phyloP scores from a whole-genome alignment of 2,329 filamentous ascomycete species.

The Pleoardoris graminearum region DNA sequence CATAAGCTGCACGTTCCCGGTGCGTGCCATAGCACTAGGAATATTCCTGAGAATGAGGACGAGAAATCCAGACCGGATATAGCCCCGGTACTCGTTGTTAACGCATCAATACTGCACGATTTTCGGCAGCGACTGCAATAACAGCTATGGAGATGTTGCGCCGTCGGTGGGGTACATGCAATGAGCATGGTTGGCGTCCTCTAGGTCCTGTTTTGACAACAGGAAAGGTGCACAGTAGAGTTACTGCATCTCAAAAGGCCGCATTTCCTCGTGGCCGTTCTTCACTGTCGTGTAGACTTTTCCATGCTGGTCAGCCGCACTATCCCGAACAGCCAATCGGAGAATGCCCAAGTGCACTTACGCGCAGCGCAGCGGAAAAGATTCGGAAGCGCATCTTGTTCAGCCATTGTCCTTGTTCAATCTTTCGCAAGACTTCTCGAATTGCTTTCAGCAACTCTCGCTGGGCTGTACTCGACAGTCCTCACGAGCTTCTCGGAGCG shows the following conservation, averaged over 20 bases:
- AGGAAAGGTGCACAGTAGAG: no score
- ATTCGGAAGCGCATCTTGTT: constrained; percentile 6
- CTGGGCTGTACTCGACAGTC: neutral
- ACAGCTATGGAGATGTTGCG: neutral
- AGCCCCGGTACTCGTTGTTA: neutral
- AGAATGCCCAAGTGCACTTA: neutral
- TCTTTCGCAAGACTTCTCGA: neutral
- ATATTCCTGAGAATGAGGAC: neutral
- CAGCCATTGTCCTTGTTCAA: neutral
- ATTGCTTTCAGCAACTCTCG: neutral
- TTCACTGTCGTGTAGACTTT: neutral
- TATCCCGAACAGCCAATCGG: constrained; percentile 1
- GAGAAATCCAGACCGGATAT: neutral
- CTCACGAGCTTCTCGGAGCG: constrained; percentile 1
- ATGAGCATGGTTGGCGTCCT: neutral
- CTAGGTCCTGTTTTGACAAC: neutral
- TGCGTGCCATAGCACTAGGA: neutral
- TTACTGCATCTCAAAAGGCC: no score
- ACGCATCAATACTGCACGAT: neutral
- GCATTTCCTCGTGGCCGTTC: no score
- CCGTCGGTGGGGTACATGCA: neutral
- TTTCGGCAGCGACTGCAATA: neutral
- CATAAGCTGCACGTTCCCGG: neutral
- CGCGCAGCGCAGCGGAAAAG: constrained; percentile 2
- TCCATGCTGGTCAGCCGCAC: neutral